Conservation (phyloP, 169 alveolate species). For the Plasmodium sp. region DNA sequence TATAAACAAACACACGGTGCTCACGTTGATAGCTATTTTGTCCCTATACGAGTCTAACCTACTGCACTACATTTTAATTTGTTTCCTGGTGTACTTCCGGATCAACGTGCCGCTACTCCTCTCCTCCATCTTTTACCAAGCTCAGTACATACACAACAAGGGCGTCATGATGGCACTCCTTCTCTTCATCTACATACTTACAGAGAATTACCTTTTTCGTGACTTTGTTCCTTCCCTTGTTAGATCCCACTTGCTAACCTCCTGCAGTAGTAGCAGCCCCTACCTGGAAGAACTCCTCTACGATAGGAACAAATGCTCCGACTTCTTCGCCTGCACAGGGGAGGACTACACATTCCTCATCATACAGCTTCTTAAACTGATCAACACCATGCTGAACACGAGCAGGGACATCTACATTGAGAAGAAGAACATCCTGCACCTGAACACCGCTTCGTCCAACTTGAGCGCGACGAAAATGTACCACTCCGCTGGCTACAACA, state of each 20-base stretch:
- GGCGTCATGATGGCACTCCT: constrained; percentile 1
- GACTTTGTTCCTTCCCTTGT: constrained; percentile 6
- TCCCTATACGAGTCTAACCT: constrained; percentile 28
- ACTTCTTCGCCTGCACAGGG: constrained; percentile 21
- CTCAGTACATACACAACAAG: constrained; percentile 65
- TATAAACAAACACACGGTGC: constrained; percentile 25
- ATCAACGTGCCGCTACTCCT: constrained; percentile 20
- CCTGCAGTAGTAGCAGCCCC: background rate
- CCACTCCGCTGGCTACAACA: constrained; percentile 48
- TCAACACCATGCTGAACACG: constrained; percentile 59
- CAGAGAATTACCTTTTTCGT: constrained; percentile 33
- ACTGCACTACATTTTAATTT: constrained; percentile 36
- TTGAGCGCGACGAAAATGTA: constrained; percentile 43
- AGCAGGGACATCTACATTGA: constrained; percentile 57
- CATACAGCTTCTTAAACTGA: constrained; percentile 39
- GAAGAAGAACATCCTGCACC: constrained; percentile 51
- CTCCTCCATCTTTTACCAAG: constrained; percentile 14
- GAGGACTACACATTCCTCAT: constrained; percentile 8
- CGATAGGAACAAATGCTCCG: constrained; percentile 9
- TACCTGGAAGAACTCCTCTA: constrained; percentile 1
- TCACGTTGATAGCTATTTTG: constrained; percentile 24
- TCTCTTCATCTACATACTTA: constrained; percentile 25
- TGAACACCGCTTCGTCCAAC: constrained; percentile 17
- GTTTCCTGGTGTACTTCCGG: constrained; percentile 29
- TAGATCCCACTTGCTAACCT: constrained; percentile 6